Conservation (phyloP, 1,284 basidiomycete genomes). For the Naganishia cerealis region DNA sequence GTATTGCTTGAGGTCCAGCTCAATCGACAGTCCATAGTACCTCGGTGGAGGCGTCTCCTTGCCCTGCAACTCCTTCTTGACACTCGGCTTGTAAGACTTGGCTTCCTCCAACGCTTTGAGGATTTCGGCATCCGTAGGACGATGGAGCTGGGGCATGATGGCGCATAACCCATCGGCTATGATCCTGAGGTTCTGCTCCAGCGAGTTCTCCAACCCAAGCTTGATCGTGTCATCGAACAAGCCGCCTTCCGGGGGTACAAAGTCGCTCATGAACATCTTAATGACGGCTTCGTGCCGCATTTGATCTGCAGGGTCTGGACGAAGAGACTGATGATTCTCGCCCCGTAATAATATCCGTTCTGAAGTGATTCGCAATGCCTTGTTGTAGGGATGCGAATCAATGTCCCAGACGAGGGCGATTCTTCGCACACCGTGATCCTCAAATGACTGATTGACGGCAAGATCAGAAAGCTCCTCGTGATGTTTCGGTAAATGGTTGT, state of each 20-base stretch:
- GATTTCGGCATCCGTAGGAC: constrained; percentile 63
- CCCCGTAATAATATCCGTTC: constrained; percentile 74
- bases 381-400: constrained; percentile 59
- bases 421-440: constrained; percentile 60
- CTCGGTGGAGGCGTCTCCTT: constrained; percentile 54
- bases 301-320: constrained; percentile 59
- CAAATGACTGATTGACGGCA: constrained; percentile 38
- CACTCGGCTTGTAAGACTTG: constrained; percentile 42
- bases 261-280: constrained; percentile 70
- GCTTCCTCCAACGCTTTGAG: constrained; percentile 63
- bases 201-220: constrained; percentile 62
- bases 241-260: constrained; percentile 65
- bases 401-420: constrained; percentile 77
- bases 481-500: constrained; percentile 81
- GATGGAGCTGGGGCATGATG: constrained; percentile 56
- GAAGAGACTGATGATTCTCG: constrained; percentile 77
- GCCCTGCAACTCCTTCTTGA: constrained; percentile 54
- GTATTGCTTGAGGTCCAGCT: constrained; percentile 63
- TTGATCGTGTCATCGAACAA: constrained; percentile 70
- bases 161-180: constrained; percentile 64
- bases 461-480: constrained; percentile 67
- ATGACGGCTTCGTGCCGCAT: constrained; percentile 76
- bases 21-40: constrained; percentile 76
- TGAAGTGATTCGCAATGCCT: constrained; percentile 70
- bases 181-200: constrained; percentile 62